phyloP scores from a whole-genome alignment of 768 basidiomycete species.

The Omphalotus guepiniiformis region DNA sequence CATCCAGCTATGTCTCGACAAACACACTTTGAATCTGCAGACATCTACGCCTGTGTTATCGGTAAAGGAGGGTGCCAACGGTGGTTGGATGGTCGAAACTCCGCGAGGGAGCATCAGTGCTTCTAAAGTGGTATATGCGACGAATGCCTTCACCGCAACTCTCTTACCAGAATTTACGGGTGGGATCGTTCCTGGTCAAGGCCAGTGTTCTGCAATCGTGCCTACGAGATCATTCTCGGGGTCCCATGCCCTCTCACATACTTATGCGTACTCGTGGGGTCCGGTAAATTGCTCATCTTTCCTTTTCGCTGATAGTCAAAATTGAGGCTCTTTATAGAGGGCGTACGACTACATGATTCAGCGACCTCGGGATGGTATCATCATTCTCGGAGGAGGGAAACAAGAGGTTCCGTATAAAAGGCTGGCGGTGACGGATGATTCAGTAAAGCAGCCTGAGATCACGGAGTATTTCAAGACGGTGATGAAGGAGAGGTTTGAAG shows the following conservation, averaged over 20 bases:
- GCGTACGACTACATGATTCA: slow-evolving; percentile 19
- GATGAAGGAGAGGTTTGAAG: slow-evolving; percentile 17
- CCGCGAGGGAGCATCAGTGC: slow-evolving; percentile 36
- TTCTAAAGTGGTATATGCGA: slow-evolving; percentile 46
- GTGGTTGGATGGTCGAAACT: slow-evolving; percentile 36
- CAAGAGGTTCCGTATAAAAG: slow-evolving; percentile 8
- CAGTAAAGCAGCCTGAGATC: slow-evolving; percentile 16
- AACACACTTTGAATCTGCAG: slow-evolving; percentile 33
- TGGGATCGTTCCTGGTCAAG: slow-evolving; percentile 15
- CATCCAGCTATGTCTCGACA: slow-evolving; percentile 6
- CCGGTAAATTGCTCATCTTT: neutral
- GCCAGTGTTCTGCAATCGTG: slow-evolving; percentile 17
- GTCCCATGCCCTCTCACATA: slow-evolving; percentile 11
- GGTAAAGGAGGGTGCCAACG: slow-evolving; percentile 19
- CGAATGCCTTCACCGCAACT: slow-evolving; percentile 48
- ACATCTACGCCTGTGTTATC: slow-evolving; percentile 39
- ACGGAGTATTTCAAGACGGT: slow-evolving; percentile 19
- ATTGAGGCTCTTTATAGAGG: neutral
- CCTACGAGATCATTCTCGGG: slow-evolving; percentile 19
- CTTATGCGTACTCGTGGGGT: slow-evolving; percentile 14
- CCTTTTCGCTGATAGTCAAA: neutral
- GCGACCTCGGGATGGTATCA: slow-evolving; percentile 17
- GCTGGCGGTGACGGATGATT: slow-evolving; percentile 13
- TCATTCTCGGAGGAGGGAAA: slow-evolving; percentile 18
- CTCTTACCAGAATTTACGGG: slow-evolving; percentile 39